phyloP scores from a whole-genome alignment of 1,284 basidiomycete genomes.

The Sporisorium scitamineum region DNA sequence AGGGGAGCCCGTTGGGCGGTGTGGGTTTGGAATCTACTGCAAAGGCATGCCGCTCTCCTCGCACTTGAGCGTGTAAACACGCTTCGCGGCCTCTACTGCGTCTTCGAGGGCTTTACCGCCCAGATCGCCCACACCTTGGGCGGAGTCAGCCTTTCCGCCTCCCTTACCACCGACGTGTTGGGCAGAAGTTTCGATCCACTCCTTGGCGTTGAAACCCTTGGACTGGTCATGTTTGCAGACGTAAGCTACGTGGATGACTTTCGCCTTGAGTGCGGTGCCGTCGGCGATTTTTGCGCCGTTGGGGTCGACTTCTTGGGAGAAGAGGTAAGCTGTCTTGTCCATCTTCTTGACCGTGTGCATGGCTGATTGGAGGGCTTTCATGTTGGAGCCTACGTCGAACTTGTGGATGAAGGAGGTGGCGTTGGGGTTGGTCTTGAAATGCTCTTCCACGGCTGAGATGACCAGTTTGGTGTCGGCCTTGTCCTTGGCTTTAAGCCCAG shows the following conservation, averaged over 20 bases:
- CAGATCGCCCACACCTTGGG: constrained; percentile 66
- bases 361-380: constrained; percentile 77
- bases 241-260: constrained; percentile 89
- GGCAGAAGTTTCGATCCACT: constrained; percentile 61
- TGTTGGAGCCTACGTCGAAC: constrained; percentile 72
- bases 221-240: constrained; percentile 73
- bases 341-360: constrained; percentile 82
- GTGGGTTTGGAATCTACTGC: constrained; percentile 29
- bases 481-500: constrained; percentile 85
- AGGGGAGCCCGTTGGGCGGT: no score
- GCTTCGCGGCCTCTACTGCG: constrained; percentile 49
- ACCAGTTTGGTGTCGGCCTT: constrained; percentile 83
- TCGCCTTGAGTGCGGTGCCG: constrained; percentile 72
- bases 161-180: constrained; percentile 63
- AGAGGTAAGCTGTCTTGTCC: constrained; percentile 86
- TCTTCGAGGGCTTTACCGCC: constrained; percentile 59
- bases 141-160: constrained; percentile 65
- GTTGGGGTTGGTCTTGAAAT: constrained; percentile 81
- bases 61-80: constrained; percentile 47
- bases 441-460: constrained; percentile 77
- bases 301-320: constrained; percentile 77
- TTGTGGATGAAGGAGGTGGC: constrained; percentile 78
- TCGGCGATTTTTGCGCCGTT: constrained; percentile 43
- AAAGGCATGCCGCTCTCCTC: constrained; percentile 32
- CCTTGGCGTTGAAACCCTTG: constrained; percentile 61